Base-by-base conservation (phyloP, 495 filamentous ascomycete genomes). In the Penicillium paxilli region DNA sequence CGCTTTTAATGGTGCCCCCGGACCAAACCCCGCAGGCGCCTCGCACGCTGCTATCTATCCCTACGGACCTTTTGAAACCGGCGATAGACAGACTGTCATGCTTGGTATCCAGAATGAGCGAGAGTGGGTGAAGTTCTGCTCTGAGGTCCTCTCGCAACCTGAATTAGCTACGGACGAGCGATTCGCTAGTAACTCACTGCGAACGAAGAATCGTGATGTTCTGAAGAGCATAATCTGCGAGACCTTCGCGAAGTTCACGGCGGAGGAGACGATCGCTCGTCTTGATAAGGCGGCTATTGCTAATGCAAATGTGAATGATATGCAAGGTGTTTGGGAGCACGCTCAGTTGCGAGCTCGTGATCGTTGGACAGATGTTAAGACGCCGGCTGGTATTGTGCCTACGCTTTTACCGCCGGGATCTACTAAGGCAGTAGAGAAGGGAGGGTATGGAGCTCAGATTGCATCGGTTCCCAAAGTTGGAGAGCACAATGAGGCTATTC, bases 71-170 rank as follows among this genome's bases (percentile, higher is more conserved):
- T 82, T 82, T 41, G 71, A 75, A 32, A 72, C 79, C 0, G 76
- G 77, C 0, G 73, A 69, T 21, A 67, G 69, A 0, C 67, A 72
- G 10, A 71, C 75, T 0, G 75, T 82, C n/a, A 80, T 82, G 78
- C 58, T 82, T 16, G 79, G 78, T 0, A 74, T 82, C 24, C 79
- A 82, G 47, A 81, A 80, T 49, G 78, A 80, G 58, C 63, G 78
- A 5, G 79, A 81, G 59, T 81, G 76, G 77, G 60, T 54, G 10
- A 77, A 65, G 4, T 79, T 81, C 54, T 80, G 78, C 47, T 48
- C 57, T 1, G 54, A 59, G 16, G 75, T 80, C 6, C 62, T 79
- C 14, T 44, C 35, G 1, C 60, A 66, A 32, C 57, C 66, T 0
- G 60, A 63, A 2, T 22, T 77, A 1, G 64, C 69, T 4, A 56